These are phyloP conservation scores for Oryza punctata DNA, from an alignment of 176 grass and related monocot species.

Conservation along the genomic window DNA sequence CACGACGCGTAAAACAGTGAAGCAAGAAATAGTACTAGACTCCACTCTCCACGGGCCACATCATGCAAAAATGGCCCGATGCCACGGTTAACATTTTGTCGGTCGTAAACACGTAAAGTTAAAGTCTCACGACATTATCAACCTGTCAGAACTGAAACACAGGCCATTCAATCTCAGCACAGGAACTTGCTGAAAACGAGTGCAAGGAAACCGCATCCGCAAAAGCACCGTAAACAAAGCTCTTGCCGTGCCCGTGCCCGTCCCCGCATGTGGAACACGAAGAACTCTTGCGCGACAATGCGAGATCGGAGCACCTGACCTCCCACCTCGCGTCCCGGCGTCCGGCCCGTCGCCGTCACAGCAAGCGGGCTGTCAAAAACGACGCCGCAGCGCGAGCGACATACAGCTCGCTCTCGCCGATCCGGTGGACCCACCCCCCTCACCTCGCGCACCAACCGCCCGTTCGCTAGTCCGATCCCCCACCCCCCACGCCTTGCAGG, in stretches of 20 bases:
- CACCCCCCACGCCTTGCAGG: slow-evolving; percentile 36
- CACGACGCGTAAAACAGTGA: neutral
- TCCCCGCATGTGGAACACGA: neutral
- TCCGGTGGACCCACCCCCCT: slow-evolving; percentile 15
- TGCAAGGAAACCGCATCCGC: neutral
- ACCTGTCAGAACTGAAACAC: neutral
- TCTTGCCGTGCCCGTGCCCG: neutral
- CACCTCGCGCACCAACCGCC: slow-evolving; percentile 29
- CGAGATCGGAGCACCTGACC: neutral
- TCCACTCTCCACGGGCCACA: neutral
- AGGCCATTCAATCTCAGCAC: neutral
- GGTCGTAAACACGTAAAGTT: neutral
- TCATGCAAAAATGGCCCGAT: neutral
- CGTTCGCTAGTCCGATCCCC: slow-evolving; percentile 30
- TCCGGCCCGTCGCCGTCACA: neutral
- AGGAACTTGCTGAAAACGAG: neutral
- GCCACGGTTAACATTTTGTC: neutral
- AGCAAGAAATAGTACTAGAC: neutral
- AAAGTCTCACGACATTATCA: neutral
- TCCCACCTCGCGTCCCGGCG: neutral
- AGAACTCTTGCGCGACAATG: neutral
- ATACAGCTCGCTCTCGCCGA: neutral
- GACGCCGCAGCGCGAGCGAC: slow-evolving; percentile 41
- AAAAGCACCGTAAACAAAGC: neutral
- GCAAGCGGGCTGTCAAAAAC: slow-evolving; percentile 25